Base-by-base conservation (phyloP, 768 basidiomycete genomes). In the Termitomyces sp. region DNA sequence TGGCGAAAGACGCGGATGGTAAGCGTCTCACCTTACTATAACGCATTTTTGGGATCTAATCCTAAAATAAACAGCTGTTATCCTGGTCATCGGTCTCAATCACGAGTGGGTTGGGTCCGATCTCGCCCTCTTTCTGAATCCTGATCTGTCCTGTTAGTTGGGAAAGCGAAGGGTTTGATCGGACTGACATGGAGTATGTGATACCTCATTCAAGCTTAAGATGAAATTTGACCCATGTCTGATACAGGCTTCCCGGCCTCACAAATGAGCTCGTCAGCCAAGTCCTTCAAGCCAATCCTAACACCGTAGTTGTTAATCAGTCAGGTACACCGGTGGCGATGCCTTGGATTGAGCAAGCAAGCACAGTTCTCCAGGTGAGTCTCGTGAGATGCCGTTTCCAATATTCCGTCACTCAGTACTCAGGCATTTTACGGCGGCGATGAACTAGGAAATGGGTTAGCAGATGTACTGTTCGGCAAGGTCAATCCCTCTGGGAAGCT, bases 161-260 rank as follows among this genome's bases (percentile, higher is more conserved):
- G 78, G 86, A 89, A 68, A 81, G 79, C 46, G 87, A 88, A 73
- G 85, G 84, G 2, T 81, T 80, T 63, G 87, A 89, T 67, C 75
- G 87, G 45, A 67, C 74, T 12, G 68, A 79, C 62, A 72, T 82
- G 65, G 74, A 76, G 79, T 81, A 61, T 44, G 71, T 69, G 56
- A 33, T 45, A 22, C 1, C 33, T 38, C 28, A n/a, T 35, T 5
- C 12, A 22, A 32, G 42, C 36, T 32, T 18, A 8, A 7, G 46
- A 11, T 18, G 16, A 22, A 35, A 53, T 12, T 28, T 39, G 12
- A 57, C 36, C 13, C 22, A 48, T 39, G 11, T 4, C 8, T 33
- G 38, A 38, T 18, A 32, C 53, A 81, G 78, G 61, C 75, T 87
- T 24, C 85, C 85, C 18, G 81, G 83, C 3, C 67, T 73, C 12